These are phyloP conservation scores for Aspergillus melleus DNA, from an alignment of 2,329 filamentous ascomycete genomes.

Conservation along the genomic window DNA sequence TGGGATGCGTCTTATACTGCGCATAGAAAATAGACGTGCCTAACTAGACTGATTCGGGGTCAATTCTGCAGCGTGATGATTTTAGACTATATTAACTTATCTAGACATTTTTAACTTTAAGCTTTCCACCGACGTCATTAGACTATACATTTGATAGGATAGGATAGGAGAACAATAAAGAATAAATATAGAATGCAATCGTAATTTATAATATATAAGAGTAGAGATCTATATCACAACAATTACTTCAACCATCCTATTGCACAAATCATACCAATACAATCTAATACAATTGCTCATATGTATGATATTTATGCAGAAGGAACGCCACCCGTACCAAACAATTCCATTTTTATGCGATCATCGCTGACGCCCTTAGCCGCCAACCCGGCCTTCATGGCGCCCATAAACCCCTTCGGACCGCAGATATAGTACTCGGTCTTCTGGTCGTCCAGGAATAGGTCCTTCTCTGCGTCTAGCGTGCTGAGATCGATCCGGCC, in stretches of 20 bases:
- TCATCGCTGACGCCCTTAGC: constrained; percentile 57
- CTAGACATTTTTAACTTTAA: no score
- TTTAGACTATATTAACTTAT: no score
- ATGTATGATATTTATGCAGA: neutral
- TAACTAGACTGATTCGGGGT: no score
- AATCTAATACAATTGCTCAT: neutral
- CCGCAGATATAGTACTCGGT: constrained; percentile 74
- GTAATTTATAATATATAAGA: no score
- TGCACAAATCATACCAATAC: neutral
- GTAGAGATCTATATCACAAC: no score
- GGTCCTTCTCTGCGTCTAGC: constrained; percentile 52
- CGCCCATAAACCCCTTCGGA: constrained; percentile 68
- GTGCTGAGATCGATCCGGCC: constrained; percentile 61
- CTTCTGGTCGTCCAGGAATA: constrained; percentile 56
- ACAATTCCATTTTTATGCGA: constrained; percentile 67
- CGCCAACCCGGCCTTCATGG: constrained; percentile 55
- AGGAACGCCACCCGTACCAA: constrained; percentile 55
- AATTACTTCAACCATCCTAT: neutral
- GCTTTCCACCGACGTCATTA: no score
- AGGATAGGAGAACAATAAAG: no score
- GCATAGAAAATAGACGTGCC: no score
- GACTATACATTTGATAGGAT: no score
- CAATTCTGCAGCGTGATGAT: no score
- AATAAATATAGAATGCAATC: no score
- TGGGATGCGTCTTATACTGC: no score